These are phyloP conservation scores for Chlamydomonas schloesseri DNA, from an alignment of 139 green algal genomes.

Conservation along the genomic window DNA sequence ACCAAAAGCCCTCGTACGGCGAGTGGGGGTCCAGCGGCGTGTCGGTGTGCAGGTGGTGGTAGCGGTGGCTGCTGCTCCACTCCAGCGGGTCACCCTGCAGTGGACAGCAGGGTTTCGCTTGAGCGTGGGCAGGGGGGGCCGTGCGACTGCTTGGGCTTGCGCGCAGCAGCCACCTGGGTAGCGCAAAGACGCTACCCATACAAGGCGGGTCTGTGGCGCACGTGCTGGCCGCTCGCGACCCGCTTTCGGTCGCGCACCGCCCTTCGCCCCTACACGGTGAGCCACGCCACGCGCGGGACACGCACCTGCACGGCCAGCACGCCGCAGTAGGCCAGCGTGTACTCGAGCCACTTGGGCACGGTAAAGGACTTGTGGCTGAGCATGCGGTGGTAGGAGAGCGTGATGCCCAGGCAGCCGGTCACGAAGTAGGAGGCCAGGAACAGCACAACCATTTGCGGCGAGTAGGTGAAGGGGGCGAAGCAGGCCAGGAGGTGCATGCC, in stretches of 20 bases:
- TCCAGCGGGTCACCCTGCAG: slow-evolving; percentile 91
- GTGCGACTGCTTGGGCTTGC: too few species aligned
- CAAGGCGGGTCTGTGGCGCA: too few species aligned
- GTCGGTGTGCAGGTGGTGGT: slow-evolving; percentile 98
- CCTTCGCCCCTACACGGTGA: too few species aligned
- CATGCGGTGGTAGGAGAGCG: slow-evolving; percentile 93
- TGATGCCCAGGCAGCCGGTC: slow-evolving; percentile 97
- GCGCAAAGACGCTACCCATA: too few species aligned
- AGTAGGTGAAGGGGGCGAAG: slow-evolving; percentile 86
- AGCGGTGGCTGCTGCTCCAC: slow-evolving; percentile 90
- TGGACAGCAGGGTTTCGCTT: too few species aligned
- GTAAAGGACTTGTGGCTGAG: slow-evolving; percentile 93
- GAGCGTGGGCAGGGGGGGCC: too few species aligned
- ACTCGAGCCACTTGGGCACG: slow-evolving; percentile 99
- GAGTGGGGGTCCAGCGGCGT: slow-evolving; percentile 98
- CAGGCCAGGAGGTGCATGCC: slow-evolving; percentile 83
- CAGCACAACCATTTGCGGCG: slow-evolving; percentile 81
- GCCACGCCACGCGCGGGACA: too few species aligned
- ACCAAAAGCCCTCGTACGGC: slow-evolving; percentile 99
- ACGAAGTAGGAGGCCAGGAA: slow-evolving; percentile 94
- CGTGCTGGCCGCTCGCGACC: too few species aligned
- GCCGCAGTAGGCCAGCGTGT: slow-evolving; percentile 97
- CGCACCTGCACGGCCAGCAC: slow-evolving; percentile 91
- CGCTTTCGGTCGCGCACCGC: too few species aligned
- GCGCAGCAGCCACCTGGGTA: too few species aligned